Evolutionary conservation across 768 basidiomycete genomes (phyloP).

Genomic region (Amanita pallidorosea): DNA sequence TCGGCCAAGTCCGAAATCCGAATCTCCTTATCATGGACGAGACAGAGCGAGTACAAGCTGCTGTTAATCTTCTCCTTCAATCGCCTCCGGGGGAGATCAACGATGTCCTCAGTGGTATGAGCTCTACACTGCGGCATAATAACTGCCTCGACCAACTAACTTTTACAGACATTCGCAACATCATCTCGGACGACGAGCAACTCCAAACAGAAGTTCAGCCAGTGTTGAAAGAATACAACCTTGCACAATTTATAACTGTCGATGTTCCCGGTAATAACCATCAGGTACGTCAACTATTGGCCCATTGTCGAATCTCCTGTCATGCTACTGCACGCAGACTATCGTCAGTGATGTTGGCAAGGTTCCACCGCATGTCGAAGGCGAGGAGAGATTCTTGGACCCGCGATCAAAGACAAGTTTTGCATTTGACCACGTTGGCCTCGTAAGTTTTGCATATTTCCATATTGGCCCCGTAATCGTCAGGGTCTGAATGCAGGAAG

Average conservation of each 20-base stretch:
- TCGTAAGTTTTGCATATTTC: constrained; percentile 38
- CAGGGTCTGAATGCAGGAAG: constrained; percentile 40
- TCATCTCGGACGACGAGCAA: constrained; percentile 80
- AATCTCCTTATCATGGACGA: constrained; percentile 29
- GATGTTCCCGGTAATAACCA: constrained; percentile 72
- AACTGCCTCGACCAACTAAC: constrained; percentile 8
- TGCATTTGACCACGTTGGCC: constrained; percentile 72
- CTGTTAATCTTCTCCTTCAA: constrained; percentile 74
- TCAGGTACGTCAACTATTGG: constrained; percentile 40
- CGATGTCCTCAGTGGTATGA: constrained; percentile 81
- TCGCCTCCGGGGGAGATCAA: constrained; percentile 95
- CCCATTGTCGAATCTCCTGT: constrained; percentile 7
- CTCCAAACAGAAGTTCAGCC: constrained; percentile 72
- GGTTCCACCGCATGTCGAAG: constrained; percentile 27
- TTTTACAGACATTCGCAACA: constrained; percentile 71
- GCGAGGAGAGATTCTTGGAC: constrained; percentile 70
- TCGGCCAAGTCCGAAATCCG: constrained; percentile 2
- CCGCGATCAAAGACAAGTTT: constrained; percentile 73
- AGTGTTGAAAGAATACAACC: constrained; percentile 75
- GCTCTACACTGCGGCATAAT: background rate
- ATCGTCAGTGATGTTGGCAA: constrained; percentile 71
- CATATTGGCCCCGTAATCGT: constrained; percentile 1
- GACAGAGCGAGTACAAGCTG: constrained; percentile 57
- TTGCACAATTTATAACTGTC: constrained; percentile 78
- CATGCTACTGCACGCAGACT: constrained; percentile 37